Percentiles rank a stretch among this genome's conserved stretches.
Evolutionary conservation across 495 filamentous ascomycete species (phyloP).

Genomic region (Hypoxylon fragiforme): DNA sequence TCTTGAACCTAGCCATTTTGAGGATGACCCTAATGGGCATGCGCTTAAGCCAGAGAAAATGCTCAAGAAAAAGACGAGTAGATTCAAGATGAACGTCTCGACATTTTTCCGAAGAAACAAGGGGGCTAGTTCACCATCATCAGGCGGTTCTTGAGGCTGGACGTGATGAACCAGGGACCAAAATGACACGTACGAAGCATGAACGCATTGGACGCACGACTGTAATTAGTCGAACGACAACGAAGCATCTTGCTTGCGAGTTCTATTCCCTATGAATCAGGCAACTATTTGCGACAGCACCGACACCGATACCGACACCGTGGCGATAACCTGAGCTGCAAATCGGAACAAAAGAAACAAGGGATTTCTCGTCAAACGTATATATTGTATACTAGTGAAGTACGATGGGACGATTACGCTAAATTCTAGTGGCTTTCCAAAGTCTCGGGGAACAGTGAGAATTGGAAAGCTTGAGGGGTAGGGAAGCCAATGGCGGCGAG

Average conservation of each 20-base stretch:
- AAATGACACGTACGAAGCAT: conserved; percentile 9
- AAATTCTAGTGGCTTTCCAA: conserved; percentile 6
- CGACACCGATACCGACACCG: background rate
- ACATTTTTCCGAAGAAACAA: conserved; percentile 50
- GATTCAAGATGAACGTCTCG: conserved; percentile 51
- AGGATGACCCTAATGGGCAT: conserved; percentile 37
- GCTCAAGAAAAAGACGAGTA: conserved; percentile 53
- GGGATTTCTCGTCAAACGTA: conserved; percentile 23
- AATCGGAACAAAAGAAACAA: conserved; percentile 5
- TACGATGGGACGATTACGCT: conserved; percentile 2
- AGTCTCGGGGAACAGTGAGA: conserved; percentile 8
- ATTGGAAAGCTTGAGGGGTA: background rate
- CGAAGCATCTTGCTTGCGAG: no score
- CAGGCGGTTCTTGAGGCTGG: conserved; percentile 27
- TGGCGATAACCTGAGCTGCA: background rate
- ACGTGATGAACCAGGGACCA: background rate
- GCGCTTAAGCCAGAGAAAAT: conserved; percentile 37
- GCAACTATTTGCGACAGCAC: no score
- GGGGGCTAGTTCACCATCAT: conserved; percentile 45
- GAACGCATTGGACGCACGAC: background rate
- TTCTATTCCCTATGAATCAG: no score
- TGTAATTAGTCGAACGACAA: background rate
- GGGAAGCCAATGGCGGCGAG: conserved; percentile 15
- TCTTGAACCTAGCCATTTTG: conserved; percentile 27
- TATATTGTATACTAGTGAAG: conserved; percentile 38